Evolutionary conservation across 305 asterid genomes (phyloP), one percentile per base, ranked within the genome.

Genomic region (Fraxinus xanthoxyloides): DNA sequence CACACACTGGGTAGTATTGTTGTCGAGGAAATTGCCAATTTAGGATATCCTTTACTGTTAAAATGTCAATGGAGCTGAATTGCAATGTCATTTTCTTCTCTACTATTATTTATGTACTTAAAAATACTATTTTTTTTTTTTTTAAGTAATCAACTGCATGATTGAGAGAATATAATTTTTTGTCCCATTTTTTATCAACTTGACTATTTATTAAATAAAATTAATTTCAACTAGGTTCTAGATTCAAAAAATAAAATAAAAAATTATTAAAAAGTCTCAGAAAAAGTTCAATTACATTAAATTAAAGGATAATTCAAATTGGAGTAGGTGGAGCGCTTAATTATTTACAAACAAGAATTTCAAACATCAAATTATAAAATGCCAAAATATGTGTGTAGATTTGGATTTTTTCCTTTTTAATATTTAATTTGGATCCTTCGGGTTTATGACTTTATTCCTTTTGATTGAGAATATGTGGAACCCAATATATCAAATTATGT

Each of bases 251-350:
- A 10, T n/a, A n/a, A n/a, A n/a, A n/a, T n/a, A n/a, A n/a, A 12
- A 12, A 46, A 36, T 7, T 12, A 46, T 3, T 12, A 46, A 13
- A 12, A 46, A 46, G 13, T 46, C 3, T 46, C 19, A 13, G 56
- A 46, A 46, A 43, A 3, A 3, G 56, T 12, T 12, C 56, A 46
- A 46, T 46, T 46, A 46, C 56, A 46, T 46, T 46, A 46, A 12
- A 43, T 12, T 43, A 43, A 43, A 43, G 56, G 56, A 46, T 46
- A 46, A 40, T 43, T 40, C 1, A 83, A 79, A 32, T n/a, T 34
- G 54, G 80, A 59, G 85, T 81, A 61, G 87, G 85, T 85, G 75
- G 78, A 81, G 67, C 2, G 69, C 74, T 63, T 15, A 46, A 9
- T 40, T 63, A 38, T 34, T 72, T 21, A 72, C 73, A 81, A 61